Conservation (phyloP, 805 yeast genomes). For the Yamadazyma insecticola region DNA sequence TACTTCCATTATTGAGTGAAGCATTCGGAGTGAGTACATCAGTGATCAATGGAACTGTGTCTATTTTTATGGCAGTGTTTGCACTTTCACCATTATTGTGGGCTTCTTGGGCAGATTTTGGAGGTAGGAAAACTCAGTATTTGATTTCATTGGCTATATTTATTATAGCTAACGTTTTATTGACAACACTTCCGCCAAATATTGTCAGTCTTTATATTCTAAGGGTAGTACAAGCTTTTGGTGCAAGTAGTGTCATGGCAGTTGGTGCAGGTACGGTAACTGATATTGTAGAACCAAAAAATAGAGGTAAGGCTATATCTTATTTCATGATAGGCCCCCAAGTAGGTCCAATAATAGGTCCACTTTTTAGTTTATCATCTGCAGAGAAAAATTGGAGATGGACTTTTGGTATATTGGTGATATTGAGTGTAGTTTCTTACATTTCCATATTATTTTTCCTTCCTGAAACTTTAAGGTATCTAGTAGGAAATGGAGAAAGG, state of each 20-base stretch:
- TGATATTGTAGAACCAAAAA: conserved; percentile 25
- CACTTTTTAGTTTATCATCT: conserved; percentile 25
- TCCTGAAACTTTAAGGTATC: conserved; percentile 37
- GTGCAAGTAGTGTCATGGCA: conserved; percentile 32
- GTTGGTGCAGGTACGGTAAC: conserved; percentile 35
- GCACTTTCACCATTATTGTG: conserved; percentile 53
- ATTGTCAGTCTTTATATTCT: conserved; percentile 25
- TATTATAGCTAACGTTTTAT: conserved; percentile 22
- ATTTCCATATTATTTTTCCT: conserved; percentile 21
- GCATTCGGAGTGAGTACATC: conserved; percentile 39
- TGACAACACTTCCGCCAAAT: conserved; percentile 26
- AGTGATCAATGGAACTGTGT: conserved; percentile 50
- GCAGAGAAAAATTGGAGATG: conserved; percentile 27
- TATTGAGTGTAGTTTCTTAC: conserved; percentile 21
- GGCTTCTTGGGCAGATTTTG: conserved; percentile 53
- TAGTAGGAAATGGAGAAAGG: conserved; percentile 34
- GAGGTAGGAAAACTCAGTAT: conserved; percentile 38
- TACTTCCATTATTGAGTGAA: conserved; percentile 41
- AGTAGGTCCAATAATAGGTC: conserved; percentile 36
- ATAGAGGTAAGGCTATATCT: conserved; percentile 28
- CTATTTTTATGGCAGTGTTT: conserved; percentile 53
- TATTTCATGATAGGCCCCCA: conserved; percentile 37
- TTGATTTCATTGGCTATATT: conserved; percentile 22
- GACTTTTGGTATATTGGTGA: conserved; percentile 28
- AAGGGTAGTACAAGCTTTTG: conserved; percentile 33